These are phyloP conservation scores for Pseudoscleropodium purum DNA, from an alignment of 225 moss, liverwort and hornwort genomes.

Conservation along the genomic window DNA sequence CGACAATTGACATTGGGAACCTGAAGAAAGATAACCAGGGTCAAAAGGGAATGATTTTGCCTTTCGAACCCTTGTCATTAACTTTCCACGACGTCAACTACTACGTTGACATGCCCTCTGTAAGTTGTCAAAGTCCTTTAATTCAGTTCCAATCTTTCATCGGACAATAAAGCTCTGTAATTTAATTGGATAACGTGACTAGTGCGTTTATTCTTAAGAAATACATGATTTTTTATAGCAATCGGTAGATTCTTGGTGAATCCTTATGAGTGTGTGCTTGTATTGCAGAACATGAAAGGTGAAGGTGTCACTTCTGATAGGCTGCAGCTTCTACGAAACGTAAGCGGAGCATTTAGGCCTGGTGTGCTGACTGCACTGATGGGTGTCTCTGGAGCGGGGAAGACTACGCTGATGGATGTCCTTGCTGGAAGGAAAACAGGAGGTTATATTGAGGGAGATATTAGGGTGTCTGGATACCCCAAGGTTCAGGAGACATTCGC, in stretches of 20 bases:
- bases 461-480: constrained; percentile 75
- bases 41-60: constrained; percentile 78
- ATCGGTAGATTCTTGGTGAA: not conserved
- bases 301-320: constrained; percentile 72
- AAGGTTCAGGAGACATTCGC: constrained; percentile 89
- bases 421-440: constrained; percentile 90
- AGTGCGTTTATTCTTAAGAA: not conserved
- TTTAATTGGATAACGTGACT: not conserved
- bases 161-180: not conserved
- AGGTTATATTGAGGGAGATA: constrained; percentile 82
- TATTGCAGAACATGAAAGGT: constrained; percentile 81
- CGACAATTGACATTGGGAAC: constrained; percentile 26
- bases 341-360: constrained; percentile 90
- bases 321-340: constrained; percentile 67
- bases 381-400: constrained; percentile 93
- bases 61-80: constrained; percentile 67
- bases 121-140: constrained; percentile 9
- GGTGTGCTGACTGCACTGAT: constrained; percentile 88
- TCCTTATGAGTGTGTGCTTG: not conserved
- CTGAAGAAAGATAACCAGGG: constrained; percentile 13
- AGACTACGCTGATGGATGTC: constrained; percentile 87
- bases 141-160: not conserved
- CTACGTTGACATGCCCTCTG: constrained; percentile 88
- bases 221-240: not conserved
- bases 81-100: constrained; percentile 75